Evolutionary conservation across 192 early-diverging fungal genomes (phyloP).

Genomic region (Linnemannia exigua): DNA sequence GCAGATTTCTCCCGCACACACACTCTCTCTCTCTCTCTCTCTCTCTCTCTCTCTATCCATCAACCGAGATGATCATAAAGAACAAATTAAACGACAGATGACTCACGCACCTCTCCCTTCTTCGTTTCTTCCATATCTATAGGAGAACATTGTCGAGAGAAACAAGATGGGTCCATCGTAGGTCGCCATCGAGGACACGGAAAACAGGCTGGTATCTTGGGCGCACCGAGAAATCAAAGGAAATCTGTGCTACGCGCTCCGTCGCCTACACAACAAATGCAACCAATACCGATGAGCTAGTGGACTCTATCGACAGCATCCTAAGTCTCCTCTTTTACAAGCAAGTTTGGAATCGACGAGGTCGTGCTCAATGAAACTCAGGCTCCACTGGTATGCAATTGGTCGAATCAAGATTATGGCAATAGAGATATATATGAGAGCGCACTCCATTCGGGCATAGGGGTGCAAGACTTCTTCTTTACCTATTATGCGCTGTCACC

Average conservation of each 20-base stretch:
- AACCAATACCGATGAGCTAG: slow-evolving; percentile 1
- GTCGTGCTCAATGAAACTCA: not conserved
- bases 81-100: too few relatives aligned
- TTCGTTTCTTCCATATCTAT: not conserved
- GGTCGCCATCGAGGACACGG: slow-evolving; percentile 7
- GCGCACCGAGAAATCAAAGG: slow-evolving; percentile 8
- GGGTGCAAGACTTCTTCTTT: too few relatives aligned
- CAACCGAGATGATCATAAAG: too few relatives aligned
- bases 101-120: too few relatives aligned
- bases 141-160: not conserved
- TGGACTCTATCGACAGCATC: slow-evolving; percentile 3
- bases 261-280: slow-evolving; percentile 2
- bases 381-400: too few relatives aligned
- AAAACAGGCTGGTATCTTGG: slow-evolving; percentile 16
- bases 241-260: slow-evolving; percentile 6
- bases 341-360: not conserved
- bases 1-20: too few relatives aligned
- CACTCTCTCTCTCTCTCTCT: too few relatives aligned
- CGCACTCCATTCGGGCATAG: too few relatives aligned
- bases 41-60: too few relatives aligned
- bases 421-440: too few relatives aligned
- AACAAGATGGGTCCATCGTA: slow-evolving; percentile 1
- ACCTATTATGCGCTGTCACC: too few relatives aligned
- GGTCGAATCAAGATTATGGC: too few relatives aligned
- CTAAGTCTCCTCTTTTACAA: not conserved